Evolutionary conservation across 305 asterid genomes (phyloP).

Genomic region (Fraxinus albicans): DNA sequence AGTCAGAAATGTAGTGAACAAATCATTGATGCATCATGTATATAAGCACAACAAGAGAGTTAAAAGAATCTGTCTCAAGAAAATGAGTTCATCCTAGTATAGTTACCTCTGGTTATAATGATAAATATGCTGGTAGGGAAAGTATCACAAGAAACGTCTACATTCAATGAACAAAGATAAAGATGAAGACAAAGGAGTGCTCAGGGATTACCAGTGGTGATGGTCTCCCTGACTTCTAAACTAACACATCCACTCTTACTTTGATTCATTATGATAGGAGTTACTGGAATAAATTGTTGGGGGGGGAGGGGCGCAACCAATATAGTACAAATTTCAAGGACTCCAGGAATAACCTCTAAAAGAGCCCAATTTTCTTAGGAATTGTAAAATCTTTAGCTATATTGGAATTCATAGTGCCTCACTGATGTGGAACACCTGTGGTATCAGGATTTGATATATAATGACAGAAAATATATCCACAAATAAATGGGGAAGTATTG

Average conservation of each 20-base stretch:
- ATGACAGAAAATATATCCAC: not conserved
- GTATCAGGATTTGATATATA: not conserved
- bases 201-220: not conserved
- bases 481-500: not conserved
- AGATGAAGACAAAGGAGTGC: not conserved
- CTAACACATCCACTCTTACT: not conserved
- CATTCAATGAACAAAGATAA: conserved; percentile 6
- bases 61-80: not conserved
- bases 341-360: not conserved
- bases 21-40: not conserved
- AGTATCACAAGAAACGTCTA: not conserved
- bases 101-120: not conserved
- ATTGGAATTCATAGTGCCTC: not conserved
- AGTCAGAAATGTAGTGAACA: conserved; percentile 17
- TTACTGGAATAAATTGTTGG: not conserved
- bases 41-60: not conserved
- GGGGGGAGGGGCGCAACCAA: not conserved
- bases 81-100: not conserved
- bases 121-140: not conserved
- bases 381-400: not conserved
- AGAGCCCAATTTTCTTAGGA: not conserved
- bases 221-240: not conserved
- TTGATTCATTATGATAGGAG: not conserved
- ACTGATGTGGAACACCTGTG: not conserved
- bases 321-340: not conserved